A percentile compares a stretch with the other conserved stretches of the same genome.
These are phyloP conservation scores for Pleurotus citrinopileatus DNA, from an alignment of 768 basidiomycete genomes.

Conservation along the genomic window DNA sequence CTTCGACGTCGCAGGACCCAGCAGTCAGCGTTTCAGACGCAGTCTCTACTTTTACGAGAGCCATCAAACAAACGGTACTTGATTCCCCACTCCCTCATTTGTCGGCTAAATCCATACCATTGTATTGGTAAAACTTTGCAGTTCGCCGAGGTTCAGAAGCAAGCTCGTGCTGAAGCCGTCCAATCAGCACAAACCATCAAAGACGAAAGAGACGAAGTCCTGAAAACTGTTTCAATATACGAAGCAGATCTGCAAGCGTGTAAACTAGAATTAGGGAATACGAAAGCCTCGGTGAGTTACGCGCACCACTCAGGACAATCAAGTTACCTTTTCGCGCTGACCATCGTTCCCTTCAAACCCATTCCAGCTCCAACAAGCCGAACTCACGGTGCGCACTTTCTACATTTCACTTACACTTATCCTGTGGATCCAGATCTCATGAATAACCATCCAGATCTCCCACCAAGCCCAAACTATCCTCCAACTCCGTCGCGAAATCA, in stretches of 20 bases:
- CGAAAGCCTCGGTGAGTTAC: slow-evolving; percentile 47
- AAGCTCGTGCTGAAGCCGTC: slow-evolving; percentile 50
- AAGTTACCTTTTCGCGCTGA: slow-evolving; percentile 12
- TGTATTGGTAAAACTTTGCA: slow-evolving; percentile 20
- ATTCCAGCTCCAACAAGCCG: slow-evolving; percentile 50
- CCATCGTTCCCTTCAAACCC: slow-evolving; percentile 5
- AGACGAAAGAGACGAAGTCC: slow-evolving; percentile 31
- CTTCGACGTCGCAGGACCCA: slow-evolving; percentile 11
- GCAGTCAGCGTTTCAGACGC: slow-evolving; percentile 20
- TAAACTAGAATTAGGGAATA: slow-evolving; percentile 38
- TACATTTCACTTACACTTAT: slow-evolving; percentile 1
- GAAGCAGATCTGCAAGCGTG: slow-evolving; percentile 45
- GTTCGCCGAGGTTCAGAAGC: slow-evolving; percentile 57
- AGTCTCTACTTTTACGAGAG: slow-evolving; percentile 21
- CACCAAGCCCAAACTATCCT: slow-evolving; percentile 60
- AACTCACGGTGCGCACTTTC: slow-evolving; percentile 44
- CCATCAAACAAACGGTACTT: slow-evolving; percentile 21
- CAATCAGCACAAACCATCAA: slow-evolving; percentile 36
- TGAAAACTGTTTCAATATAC: slow-evolving; percentile 41
- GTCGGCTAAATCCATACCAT: background rate
- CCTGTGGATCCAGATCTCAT: slow-evolving; percentile 38
- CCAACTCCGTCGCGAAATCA: slow-evolving; percentile 60
- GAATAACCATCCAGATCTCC: slow-evolving; percentile 39
- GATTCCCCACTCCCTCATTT: background rate
- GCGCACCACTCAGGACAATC: background rate